Evolutionary conservation across 177 flowering plant genomes (phyloP), one percentile per base, ranked within the genome.

Genomic region (Tripterygium wilfordii): DNA sequence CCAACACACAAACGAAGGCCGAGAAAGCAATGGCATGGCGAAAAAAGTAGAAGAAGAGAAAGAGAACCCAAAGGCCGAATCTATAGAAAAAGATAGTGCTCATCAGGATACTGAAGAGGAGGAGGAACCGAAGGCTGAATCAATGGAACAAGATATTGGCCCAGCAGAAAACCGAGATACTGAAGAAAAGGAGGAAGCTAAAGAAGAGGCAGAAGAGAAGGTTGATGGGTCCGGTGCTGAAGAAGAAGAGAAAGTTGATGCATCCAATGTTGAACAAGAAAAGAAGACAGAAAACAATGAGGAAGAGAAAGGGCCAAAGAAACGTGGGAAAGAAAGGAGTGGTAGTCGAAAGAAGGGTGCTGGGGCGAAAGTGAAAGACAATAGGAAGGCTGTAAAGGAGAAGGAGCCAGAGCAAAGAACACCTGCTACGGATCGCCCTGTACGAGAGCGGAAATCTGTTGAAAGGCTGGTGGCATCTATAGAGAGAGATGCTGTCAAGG

Each of bases 371-470:
- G 51, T 14, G n/a, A 50, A 47, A 37, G 61, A 28, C 27, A 70
- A 62, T 49, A 59, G 43, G 29, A 65, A 54, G 45, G 53, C 56
- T 26, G 51, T 20, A 16, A 49, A 54, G 52, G 65, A 48, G 24
- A 70, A 72, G 65, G 71, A 54, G 28, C 56, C 57, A 42, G 82
- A 68, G 58, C 77, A 54, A 14, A 78, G 53, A 53, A 76, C 85
- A 36, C 95, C 88, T 18, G 63, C 64, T 3, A 36, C 46, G 48
- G 87, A 82, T 29, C 92, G 98, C n/a, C 98, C 98, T 48, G 83
- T 80, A 25, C 88, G 98, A 9, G 96, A 92, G 68, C 65, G 98
- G 23, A 92, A 85, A 58, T 78, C 95, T 31, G 96, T 88, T 42
- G 95, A 88, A 57, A 80, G 96, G 67, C 70, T 88, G 55, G 98